Percentiles rank a stretch among this genome's conserved stretches.
Conservation (phyloP, 352 stramenopile species). For the Phytopythium chamaehyphon region DNA sequence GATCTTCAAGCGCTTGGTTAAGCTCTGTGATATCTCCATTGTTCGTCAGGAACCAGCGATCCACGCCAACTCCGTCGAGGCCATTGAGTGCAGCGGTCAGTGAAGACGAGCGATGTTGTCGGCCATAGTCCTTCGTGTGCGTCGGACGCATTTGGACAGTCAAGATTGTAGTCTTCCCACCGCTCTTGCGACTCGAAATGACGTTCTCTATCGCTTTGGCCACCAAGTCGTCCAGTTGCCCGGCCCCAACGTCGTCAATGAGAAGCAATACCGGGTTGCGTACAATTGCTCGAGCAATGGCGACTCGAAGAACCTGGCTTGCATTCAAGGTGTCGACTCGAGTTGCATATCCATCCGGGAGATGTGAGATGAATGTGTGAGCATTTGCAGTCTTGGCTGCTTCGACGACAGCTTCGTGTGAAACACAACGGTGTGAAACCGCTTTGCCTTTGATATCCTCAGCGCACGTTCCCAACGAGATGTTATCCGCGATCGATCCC, state of each 20-base stretch:
- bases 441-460: background rate
- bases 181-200: background rate
- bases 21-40: slow-evolving; percentile 4
- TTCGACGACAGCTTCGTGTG: slow-evolving; percentile 67
- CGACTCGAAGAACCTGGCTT: slow-evolving; percentile 79
- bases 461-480: slow-evolving; percentile 43
- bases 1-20: background rate
- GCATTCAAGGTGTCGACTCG: slow-evolving; percentile 89
- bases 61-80: slow-evolving; percentile 1
- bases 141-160: background rate
- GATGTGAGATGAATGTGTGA: slow-evolving; percentile 88
- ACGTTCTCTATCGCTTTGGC: slow-evolving; percentile 1
- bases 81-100: background rate
- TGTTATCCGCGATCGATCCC: slow-evolving; percentile 66
- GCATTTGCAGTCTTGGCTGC: slow-evolving; percentile 93
- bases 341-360: slow-evolving; percentile 91
- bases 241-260: slow-evolving; percentile 72
- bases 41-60: slow-evolving; percentile 3
- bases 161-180: slow-evolving; percentile 7
- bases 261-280: slow-evolving; percentile 84
- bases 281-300: slow-evolving; percentile 91
- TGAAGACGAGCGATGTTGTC: background rate
- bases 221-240: background rate
- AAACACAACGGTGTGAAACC: background rate
- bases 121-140: background rate